Conservation (phyloP, 2,329 filamentous ascomycete genomes). For the Teratosphaeria gauchensis region DNA sequence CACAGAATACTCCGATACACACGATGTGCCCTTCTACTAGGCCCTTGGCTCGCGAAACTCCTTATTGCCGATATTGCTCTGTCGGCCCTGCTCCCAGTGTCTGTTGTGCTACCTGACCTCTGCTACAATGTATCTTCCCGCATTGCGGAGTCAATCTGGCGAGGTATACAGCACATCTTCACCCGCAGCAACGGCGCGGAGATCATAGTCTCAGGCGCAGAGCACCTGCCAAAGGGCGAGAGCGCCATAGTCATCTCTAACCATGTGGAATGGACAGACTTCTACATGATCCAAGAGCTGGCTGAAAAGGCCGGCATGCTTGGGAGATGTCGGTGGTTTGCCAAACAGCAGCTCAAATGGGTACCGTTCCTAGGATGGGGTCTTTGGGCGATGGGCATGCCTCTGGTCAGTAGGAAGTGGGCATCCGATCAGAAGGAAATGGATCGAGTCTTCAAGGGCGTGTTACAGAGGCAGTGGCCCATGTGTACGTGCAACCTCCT, state of each 20-base stretch:
- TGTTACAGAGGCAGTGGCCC: conserved; percentile 44
- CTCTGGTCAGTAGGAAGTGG: conserved; percentile 53
- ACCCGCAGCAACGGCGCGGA: conserved; percentile 43
- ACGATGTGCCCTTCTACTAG: conserved; percentile 19
- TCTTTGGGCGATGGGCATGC: conserved; percentile 56
- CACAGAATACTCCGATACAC: not conserved
- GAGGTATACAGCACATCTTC: conserved; percentile 50
- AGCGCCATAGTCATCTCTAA: conserved; percentile 52
- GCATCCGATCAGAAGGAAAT: conserved; percentile 47
- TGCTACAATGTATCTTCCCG: conserved; percentile 47
- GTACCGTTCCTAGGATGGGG: conserved; percentile 56
- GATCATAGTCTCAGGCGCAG: conserved; percentile 44
- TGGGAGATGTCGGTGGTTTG: conserved; percentile 52
- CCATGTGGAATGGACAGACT: conserved; percentile 53
- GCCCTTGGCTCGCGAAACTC: conserved; percentile 47
- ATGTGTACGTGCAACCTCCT: conserved; percentile 40
- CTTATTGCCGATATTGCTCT: conserved; percentile 41
- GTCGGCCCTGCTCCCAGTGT: conserved; percentile 26
- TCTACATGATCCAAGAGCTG: conserved; percentile 54
- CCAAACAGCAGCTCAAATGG: conserved; percentile 49
- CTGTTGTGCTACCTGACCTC: conserved; percentile 32
- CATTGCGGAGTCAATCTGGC: conserved; percentile 48
- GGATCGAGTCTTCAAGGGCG: conserved; percentile 47
- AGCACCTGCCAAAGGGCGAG: conserved; percentile 43
- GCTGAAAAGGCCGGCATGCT: conserved; percentile 49